These are phyloP conservation scores for Colletotrichum sp. DNA, from an alignment of 2,329 filamentous ascomycete species.

Conservation along the genomic window DNA sequence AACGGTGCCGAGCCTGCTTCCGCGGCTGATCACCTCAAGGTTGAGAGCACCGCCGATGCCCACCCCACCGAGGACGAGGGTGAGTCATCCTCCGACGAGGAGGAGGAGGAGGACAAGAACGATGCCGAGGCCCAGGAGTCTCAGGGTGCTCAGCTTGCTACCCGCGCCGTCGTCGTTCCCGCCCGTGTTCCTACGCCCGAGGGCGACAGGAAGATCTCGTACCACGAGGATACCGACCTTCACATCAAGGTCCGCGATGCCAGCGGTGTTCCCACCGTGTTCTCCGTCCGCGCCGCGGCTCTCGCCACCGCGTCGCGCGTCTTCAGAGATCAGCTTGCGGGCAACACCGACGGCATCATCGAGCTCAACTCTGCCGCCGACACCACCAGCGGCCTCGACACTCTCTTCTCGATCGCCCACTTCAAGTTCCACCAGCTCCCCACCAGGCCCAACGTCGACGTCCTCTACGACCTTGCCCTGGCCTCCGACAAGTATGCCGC, in stretches of 20 bases:
- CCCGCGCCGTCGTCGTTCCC: slow-evolving; percentile 9
- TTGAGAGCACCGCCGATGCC: not conserved
- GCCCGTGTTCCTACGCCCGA: slow-evolving; percentile 8
- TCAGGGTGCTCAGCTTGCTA: slow-evolving; percentile 14
- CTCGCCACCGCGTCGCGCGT: slow-evolving; percentile 10
- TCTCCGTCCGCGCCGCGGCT: slow-evolving; percentile 7
- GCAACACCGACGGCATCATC: not conserved
- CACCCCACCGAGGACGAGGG: slow-evolving; percentile 5
- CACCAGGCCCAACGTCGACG: slow-evolving; percentile 9
- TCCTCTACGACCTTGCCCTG: slow-evolving; percentile 14
- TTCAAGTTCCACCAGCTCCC: slow-evolving; percentile 21
- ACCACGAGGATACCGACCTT: slow-evolving; percentile 14
- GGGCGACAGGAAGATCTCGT: slow-evolving; percentile 5
- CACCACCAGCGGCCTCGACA: slow-evolving; percentile 5
- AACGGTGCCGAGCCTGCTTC: not conserved
- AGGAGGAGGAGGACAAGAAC: slow-evolving; percentile 10
- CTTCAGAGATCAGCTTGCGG: slow-evolving; percentile 8
- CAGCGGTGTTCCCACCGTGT: not conserved
- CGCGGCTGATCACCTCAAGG: not conserved
- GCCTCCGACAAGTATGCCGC: slow-evolving; percentile 17
- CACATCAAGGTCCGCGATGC: slow-evolving; percentile 12
- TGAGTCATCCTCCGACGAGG: slow-evolving; percentile 13
- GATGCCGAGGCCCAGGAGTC: not conserved
- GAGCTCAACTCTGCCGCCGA: slow-evolving; percentile 13
- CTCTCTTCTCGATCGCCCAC: slow-evolving; percentile 17